Percentiles rank a stretch among this genome's conserved stretches.
Conservation (phyloP, 768 basidiomycete species). For the Naganishia randhawae region DNA sequence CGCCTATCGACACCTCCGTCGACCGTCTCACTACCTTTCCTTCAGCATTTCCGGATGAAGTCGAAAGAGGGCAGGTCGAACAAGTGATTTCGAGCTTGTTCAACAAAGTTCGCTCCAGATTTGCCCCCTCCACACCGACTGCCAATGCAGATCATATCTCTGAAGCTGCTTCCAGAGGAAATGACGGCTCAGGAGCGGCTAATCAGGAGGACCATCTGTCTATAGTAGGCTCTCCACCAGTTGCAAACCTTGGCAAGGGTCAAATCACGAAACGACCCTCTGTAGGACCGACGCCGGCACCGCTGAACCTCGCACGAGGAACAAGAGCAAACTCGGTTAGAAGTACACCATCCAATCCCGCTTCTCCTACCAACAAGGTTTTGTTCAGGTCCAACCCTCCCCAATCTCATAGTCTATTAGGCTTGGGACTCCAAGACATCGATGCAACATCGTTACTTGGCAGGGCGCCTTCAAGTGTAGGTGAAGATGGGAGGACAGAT, state of each 20-base stretch:
- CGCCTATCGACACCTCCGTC: constrained; percentile 23
- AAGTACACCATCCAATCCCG: constrained; percentile 20
- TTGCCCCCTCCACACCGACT: constrained; percentile 63
- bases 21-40: constrained; percentile 71
- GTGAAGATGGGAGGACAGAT: constrained; percentile 47
- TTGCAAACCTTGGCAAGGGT: constrained; percentile 11
- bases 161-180: background rate
- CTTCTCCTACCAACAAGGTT: constrained; percentile 1
- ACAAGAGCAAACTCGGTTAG: background rate
- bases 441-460: background rate
- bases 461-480: background rate
- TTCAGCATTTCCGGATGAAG: constrained; percentile 88
- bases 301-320: background rate
- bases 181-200: background rate
- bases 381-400: background rate
- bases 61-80: constrained; percentile 81
- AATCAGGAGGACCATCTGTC: background rate
- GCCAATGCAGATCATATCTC: constrained; percentile 51
- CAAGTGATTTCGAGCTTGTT: constrained; percentile 75
- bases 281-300: background rate
- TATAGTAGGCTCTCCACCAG: background rate
- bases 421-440: constrained; percentile 3
- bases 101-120: constrained; percentile 74
- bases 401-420: background rate
- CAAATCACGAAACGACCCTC: constrained; percentile 50